A percentile compares a stretch with the other conserved stretches of the same genome.
These are phyloP conservation scores for Pseudogymnoascus sp. DNA, from an alignment of 2,329 filamentous ascomycete species.

Conservation along the genomic window DNA sequence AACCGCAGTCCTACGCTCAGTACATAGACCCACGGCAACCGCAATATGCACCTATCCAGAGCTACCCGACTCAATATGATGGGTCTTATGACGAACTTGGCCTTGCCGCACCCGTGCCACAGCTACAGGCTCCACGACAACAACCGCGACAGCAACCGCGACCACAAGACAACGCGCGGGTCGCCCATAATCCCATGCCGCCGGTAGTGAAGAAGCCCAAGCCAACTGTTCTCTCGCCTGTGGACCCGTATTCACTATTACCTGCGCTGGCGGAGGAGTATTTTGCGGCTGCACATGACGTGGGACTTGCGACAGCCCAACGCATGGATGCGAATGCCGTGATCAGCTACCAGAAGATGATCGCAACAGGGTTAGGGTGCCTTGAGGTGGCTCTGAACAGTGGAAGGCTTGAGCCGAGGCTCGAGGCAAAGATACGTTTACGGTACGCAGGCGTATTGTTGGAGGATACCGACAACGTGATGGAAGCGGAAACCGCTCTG, in stretches of 20 bases:
- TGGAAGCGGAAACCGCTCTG: slow-evolving; percentile 63
- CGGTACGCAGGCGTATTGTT: slow-evolving; percentile 63
- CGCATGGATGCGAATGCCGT: slow-evolving; percentile 42
- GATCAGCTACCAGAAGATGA: slow-evolving; percentile 61
- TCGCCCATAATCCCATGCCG: not conserved
- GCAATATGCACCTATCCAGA: slow-evolving; percentile 8
- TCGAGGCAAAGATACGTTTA: slow-evolving; percentile 60
- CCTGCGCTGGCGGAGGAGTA: slow-evolving; percentile 70
- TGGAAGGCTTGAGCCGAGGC: slow-evolving; percentile 49
- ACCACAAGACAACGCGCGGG: not conserved
- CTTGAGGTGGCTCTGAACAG: slow-evolving; percentile 60
- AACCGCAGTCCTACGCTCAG: slow-evolving; percentile 26
- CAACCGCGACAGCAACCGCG: slow-evolving; percentile 14
- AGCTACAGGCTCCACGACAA: slow-evolving; percentile 10
- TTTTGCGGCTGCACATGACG: slow-evolving; percentile 54
- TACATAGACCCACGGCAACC: slow-evolving; percentile 23
- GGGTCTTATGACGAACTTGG: slow-evolving; percentile 4
- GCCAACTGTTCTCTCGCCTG: not conserved
- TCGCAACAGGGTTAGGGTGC: slow-evolving; percentile 64
- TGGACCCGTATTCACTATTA: slow-evolving; percentile 50
- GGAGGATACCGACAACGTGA: slow-evolving; percentile 66
- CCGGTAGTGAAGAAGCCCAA: not conserved
- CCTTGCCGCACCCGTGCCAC: not conserved
- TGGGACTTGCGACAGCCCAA: slow-evolving; percentile 40
- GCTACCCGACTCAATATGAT: slow-evolving; percentile 8